A percentile compares a stretch with the other conserved stretches of the same genome.
These are phyloP conservation scores for Plasmopara viticola DNA, from an alignment of 352 stramenopile species.

Conservation along the genomic window DNA sequence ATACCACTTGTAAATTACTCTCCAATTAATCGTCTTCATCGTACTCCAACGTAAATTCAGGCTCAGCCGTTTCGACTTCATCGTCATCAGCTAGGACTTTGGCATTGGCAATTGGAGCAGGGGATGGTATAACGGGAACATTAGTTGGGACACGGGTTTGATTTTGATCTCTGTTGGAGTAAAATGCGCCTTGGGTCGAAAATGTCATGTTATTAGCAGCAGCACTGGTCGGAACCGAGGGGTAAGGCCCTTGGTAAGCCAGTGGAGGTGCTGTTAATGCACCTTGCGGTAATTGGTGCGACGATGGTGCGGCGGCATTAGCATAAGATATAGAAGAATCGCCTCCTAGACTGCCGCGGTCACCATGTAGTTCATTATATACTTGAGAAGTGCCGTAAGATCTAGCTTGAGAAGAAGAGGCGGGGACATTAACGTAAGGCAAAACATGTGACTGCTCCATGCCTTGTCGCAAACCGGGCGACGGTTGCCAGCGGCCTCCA, in stretches of 20 bases:
- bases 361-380: slow-evolving; percentile 61
- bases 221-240: slow-evolving; percentile 6
- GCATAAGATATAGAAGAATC: slow-evolving; percentile 47
- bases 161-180: slow-evolving; percentile 20
- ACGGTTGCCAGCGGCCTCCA: slow-evolving; percentile 26
- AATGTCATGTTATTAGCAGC: slow-evolving; percentile 16
- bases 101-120: slow-evolving; percentile 6
- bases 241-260: slow-evolving; percentile 6
- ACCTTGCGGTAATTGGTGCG: slow-evolving; percentile 2
- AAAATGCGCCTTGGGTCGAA: slow-evolving; percentile 16
- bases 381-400: slow-evolving; percentile 47
- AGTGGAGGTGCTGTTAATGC: slow-evolving; percentile 6
- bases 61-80: slow-evolving; percentile 41
- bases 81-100: slow-evolving; percentile 49
- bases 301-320: slow-evolving; percentile 25
- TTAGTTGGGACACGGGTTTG: slow-evolving; percentile 13
- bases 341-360: slow-evolving; percentile 19
- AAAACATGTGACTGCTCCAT: slow-evolving; percentile 16
- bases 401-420: slow-evolving; percentile 41
- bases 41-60: slow-evolving; percentile 73
- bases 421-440: slow-evolving; percentile 22
- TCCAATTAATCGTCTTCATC: slow-evolving; percentile 63
- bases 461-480: slow-evolving; percentile 12
- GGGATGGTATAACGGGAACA: slow-evolving; percentile 15
- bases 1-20: slow-evolving; percentile 20